Evolutionary conservation across 1,139 yeast genomes (phyloP), one percentile per base, ranked within the genome.

Genomic region (Hansenula sp.): DNA sequence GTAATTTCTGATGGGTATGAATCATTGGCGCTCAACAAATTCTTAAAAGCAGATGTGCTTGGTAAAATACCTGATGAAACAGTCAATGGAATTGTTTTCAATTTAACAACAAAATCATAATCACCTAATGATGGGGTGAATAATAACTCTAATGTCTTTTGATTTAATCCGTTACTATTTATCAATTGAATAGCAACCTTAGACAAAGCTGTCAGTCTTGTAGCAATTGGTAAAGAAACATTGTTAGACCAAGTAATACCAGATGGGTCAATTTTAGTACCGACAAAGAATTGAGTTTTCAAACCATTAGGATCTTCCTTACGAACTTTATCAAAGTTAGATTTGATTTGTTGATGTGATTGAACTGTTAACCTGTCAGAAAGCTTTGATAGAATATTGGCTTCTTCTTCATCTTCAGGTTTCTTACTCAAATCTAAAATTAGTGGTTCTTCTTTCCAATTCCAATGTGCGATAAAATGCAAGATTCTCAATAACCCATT

Each of bases 401-500:
- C 66, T 30, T 63, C 68, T 9, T 66, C 69, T 0, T 63, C 63
- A 36, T 65, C 67, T 31, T 72, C 73, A 25, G 74, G 73, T 44
- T 72, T 72, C 46, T 79, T 81, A 16, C 77, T 73, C 53, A 88
- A 69, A 58, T 91, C 96, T 52, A 93, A 68, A 45, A 91, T 76
- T 50, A 93, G 67, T 2, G 96, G 85, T 40, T 84, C 90, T 51
- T 86, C 95, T 56, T 79, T 83, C 99, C 99, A 93, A 62, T 93
- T 91, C 99, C 99, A 94, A 36, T 68, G 67, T 15, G 96, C 76
- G 38, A 93, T 65, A 57, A 84, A 87, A 42, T 77, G 73, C 37
- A 94, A 64, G 18, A 84, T 76, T 48, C 94, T 83, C 48, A 87
- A 70, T 59, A 93, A 89, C 13, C 96, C 99, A 47, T 84, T 76